Base-by-base conservation (phyloP, 2,329 filamentous ascomycete species). In the Cladorrhinum sp. region DNA sequence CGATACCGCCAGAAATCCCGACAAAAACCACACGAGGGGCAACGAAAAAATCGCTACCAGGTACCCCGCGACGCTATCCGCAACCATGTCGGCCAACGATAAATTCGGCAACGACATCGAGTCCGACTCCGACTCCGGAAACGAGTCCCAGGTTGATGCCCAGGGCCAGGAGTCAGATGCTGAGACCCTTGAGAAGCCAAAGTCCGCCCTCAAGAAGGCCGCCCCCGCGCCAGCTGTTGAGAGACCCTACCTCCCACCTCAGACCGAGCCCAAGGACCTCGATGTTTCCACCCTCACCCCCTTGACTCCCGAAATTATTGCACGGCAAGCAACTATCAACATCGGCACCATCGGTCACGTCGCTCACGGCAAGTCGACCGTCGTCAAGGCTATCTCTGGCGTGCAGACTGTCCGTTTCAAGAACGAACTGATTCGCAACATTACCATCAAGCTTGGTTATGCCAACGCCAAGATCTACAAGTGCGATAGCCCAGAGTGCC, bases 391-490 rank as follows among this genome's bases (percentile, higher is more conserved):
- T 71, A 98, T 99, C 72, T 98, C 95, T 1, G 95, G 95, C 65
- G 95, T 99, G 66, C 95, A 99, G 84, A 99, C 95, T 18, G 95
- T 99, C 73, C 87, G 95, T 70, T 99, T 99, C 85, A 99, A 99
- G 89, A 99, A 98, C 82, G 95, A 99, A 80, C 81, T 97, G 79
- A 96, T 98, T 80, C 86, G 95, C 73, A 99, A 99, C 78, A 99
- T 99, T 73, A 99, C 95, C 72, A 99, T 99, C 83, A 99, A 99
- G 87, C 86, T 99, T 72, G 95, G 95, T 75, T 99, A 99, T 77
- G 95, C 95, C 76, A 99, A 99, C 77, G 95, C 95, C 71, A 98
- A 99, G 80, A 93, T 99, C 77, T 99, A 98, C 88, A 91, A 97
- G 84, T 99, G 95, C 78, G 92, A 97, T 78, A 97, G 91, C 79